Evolutionary conservation across 208 protist species (phyloP).

Genomic region (Acanthamoeba royreba): DNA sequence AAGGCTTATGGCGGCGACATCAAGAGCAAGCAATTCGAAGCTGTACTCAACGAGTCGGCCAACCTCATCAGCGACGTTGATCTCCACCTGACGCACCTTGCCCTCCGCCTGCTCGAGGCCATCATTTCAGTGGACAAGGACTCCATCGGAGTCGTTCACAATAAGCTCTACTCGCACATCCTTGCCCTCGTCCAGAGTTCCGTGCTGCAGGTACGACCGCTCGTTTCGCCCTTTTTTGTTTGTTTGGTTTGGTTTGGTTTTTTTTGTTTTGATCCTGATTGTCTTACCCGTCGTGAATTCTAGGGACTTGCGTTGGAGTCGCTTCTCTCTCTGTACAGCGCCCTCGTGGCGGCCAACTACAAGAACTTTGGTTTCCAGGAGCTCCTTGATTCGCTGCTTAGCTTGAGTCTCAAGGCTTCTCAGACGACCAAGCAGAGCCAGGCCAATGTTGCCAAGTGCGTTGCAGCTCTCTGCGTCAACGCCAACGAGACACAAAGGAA

Average conservation of each 20-base stretch:
- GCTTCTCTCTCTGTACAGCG: slow-evolving; percentile 6
- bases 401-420: neutral
- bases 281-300: neutral
- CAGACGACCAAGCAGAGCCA: slow-evolving; percentile 41
- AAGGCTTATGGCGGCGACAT: slow-evolving; percentile 4
- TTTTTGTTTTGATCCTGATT: neutral
- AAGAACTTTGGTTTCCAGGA: slow-evolving; percentile 42
- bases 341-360: neutral
- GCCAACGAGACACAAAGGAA: neutral
- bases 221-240: slow-evolving; percentile 42
- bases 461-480: slow-evolving; percentile 60
- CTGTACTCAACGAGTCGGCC: slow-evolving; percentile 36
- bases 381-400: slow-evolving; percentile 48
- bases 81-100: slow-evolving; percentile 78
- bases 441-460: slow-evolving; percentile 53
- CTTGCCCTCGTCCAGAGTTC: slow-evolving; percentile 69
- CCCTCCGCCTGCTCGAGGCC: slow-evolving; percentile 65
- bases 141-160: slow-evolving; percentile 27
- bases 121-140: slow-evolving; percentile 45
- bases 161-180: slow-evolving; percentile 61
- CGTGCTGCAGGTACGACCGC: slow-evolving; percentile 79
- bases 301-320: slow-evolving; percentile 35
- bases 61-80: slow-evolving; percentile 67
- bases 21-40: slow-evolving; percentile 7
- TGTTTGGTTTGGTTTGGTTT: neutral